These are phyloP conservation scores for Plasmodium ovale DNA, from an alignment of 169 alveolate species.

Conservation along the genomic window DNA sequence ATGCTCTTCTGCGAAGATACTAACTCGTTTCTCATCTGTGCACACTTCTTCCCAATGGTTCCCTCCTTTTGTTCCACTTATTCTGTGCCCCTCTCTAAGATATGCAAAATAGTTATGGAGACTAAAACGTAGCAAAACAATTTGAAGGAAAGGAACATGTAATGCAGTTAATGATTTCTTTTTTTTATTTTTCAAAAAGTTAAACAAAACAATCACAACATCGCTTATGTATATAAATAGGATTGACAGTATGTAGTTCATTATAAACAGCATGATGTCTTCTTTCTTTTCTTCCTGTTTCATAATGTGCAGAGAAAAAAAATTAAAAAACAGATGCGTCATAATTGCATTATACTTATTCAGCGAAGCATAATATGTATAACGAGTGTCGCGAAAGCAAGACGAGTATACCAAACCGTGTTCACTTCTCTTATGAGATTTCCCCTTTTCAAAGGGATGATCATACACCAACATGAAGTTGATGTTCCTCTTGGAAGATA, in stretches of 20 bases:
- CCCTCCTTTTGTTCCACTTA: not conserved
- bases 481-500: too few species aligned
- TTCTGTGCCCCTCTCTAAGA: not conserved
- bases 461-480: too few species aligned
- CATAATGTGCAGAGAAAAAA: constrained; percentile 7
- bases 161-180: not conserved
- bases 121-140: constrained; percentile 25
- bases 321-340: constrained; percentile 22
- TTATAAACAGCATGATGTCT: constrained; percentile 3
- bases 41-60: not conserved
- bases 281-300: not conserved
- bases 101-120: constrained; percentile 27
- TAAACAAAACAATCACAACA: constrained; percentile 12
- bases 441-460: too few species aligned
- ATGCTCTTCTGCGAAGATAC: not conserved
- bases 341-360: constrained; percentile 21
- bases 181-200: constrained; percentile 11
- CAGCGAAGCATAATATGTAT: not conserved
- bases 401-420: too few species aligned
- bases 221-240: constrained; percentile 41
- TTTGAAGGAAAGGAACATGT: constrained; percentile 41
- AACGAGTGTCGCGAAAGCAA: too few species aligned
- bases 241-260: constrained; percentile 21
- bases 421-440: too few species aligned
- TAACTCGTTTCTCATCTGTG: not conserved